Conservation (phyloP, 2,329 filamentous ascomycete species). For the Exophiala mesophila region DNA sequence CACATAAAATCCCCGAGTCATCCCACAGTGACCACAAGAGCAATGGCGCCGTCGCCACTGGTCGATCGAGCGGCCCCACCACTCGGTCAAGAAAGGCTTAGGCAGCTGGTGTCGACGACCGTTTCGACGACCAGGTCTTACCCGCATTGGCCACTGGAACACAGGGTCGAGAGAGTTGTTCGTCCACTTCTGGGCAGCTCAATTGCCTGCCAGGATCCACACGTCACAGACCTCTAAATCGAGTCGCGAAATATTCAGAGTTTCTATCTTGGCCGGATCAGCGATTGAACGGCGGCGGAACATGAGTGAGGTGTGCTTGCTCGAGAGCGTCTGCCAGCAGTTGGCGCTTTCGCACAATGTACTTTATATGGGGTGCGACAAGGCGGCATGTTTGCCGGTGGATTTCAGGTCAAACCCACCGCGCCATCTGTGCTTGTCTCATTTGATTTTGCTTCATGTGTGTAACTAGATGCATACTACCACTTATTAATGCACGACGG, state of each 20-base stretch:
- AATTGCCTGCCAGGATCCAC: no score
- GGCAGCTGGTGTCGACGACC: constrained; percentile 15
- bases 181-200: no score
- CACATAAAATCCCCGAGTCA: constrained; percentile 10
- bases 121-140: constrained; percentile 13
- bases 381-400: not conserved
- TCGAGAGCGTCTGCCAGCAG: no score
- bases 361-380: constrained; percentile 2
- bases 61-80: constrained; percentile 38
- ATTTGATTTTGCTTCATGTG: constrained; percentile 9
- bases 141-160: no score
- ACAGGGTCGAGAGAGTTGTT: no score
- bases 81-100: constrained; percentile 47
- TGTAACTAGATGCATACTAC: constrained; percentile 18
- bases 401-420: constrained; percentile 8
- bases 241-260: no score
- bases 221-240: no score
- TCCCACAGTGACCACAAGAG: constrained; percentile 22
- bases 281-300: no score
- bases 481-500: constrained; percentile 19
- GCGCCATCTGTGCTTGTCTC: not conserved
- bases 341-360: no score
- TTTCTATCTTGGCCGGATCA: no score
- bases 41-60: constrained; percentile 35
- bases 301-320: no score